These are phyloP conservation scores for Endocladia muricata DNA, from an alignment of 31 red algal genomes.

Conservation along the genomic window DNA sequence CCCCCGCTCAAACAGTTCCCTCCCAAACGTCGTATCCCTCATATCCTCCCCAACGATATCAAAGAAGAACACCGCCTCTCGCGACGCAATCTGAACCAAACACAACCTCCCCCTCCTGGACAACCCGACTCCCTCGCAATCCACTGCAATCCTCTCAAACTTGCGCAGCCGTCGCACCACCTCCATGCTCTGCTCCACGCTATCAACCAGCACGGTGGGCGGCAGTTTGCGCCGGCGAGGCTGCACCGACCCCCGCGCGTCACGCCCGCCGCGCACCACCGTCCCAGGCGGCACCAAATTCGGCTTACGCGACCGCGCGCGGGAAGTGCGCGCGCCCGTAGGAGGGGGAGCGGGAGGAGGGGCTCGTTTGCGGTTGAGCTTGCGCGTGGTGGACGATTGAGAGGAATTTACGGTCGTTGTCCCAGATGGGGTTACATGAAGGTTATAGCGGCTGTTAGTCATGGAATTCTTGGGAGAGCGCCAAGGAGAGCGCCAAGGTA, in stretches of 20 bases:
- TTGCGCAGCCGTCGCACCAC: constrained; percentile 26
- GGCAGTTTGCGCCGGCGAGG: neutral
- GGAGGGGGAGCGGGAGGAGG: too few species aligned
- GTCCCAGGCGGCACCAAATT: too few species aligned
- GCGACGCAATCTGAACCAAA: constrained; percentile 71
- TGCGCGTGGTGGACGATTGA: too few species aligned
- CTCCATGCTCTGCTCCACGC: constrained; percentile 10
- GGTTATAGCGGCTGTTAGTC: too few species aligned
- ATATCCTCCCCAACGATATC: constrained; percentile 40
- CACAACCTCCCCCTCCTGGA: constrained; percentile 73
- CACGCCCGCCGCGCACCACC: too few species aligned
- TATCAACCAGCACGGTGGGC: constrained; percentile 8
- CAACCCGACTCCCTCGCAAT: constrained; percentile 82
- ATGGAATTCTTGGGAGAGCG: too few species aligned
- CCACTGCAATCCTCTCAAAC: constrained; percentile 56
- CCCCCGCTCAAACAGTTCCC: constrained; percentile 44
- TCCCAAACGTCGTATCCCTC: neutral
- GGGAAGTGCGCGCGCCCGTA: neutral
- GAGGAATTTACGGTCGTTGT: too few species aligned
- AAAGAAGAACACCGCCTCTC: constrained; percentile 40
- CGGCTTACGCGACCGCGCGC: too few species aligned
- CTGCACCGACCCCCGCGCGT: too few species aligned
- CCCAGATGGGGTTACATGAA: too few species aligned
- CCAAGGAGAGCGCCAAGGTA: too few species aligned
- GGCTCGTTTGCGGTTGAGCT: too few species aligned